Percentiles rank a stretch among this genome's conserved stretches.
These are phyloP conservation scores for Begonia loranthoides DNA, from an alignment of 306 rosid species.

Conservation along the genomic window DNA sequence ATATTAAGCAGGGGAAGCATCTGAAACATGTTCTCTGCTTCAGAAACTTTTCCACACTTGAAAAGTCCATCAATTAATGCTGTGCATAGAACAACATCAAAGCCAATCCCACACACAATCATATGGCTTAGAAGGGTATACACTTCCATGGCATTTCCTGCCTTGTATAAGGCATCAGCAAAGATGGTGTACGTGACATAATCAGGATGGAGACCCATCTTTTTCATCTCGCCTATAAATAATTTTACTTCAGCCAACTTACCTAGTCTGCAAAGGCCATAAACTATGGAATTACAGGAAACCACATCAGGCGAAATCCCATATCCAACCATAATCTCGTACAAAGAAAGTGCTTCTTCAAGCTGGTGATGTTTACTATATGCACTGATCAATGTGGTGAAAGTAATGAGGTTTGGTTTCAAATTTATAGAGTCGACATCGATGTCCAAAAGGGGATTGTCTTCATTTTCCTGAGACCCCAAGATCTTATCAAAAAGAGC, in stretches of 20 bases:
- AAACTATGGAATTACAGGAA: constrained; percentile 46
- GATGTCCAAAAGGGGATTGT: constrained; percentile 8
- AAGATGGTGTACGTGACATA: constrained; percentile 57
- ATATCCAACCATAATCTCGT: constrained; percentile 56
- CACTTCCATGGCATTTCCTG: constrained; percentile 50
- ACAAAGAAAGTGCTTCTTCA: constrained; percentile 51
- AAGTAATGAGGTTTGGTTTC: constrained; percentile 46
- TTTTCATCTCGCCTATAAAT: constrained; percentile 62
- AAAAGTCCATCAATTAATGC: constrained; percentile 68
- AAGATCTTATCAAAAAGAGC: constrained; percentile 32
- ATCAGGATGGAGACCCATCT: constrained; percentile 57
- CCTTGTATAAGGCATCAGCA: constrained; percentile 46
- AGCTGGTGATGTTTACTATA: constrained; percentile 33
- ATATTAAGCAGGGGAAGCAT: constrained; percentile 39
- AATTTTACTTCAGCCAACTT: constrained; percentile 48
- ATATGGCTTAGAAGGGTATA: constrained; percentile 50
- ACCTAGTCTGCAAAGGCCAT: constrained; percentile 69
- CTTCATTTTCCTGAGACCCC: constrained; percentile 17
- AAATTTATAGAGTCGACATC: constrained; percentile 12
- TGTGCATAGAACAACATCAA: constrained; percentile 60
- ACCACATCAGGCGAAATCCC: constrained; percentile 65
- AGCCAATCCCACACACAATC: constrained; percentile 54
- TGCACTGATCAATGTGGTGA: constrained; percentile 47
- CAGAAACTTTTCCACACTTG: constrained; percentile 42
- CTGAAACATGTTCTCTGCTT: constrained; percentile 45